Evolutionary conservation across 108 stramenopile species (phyloP), one percentile per base, ranked within the genome.

Genomic region (Aurantiochytrium sp.): DNA sequence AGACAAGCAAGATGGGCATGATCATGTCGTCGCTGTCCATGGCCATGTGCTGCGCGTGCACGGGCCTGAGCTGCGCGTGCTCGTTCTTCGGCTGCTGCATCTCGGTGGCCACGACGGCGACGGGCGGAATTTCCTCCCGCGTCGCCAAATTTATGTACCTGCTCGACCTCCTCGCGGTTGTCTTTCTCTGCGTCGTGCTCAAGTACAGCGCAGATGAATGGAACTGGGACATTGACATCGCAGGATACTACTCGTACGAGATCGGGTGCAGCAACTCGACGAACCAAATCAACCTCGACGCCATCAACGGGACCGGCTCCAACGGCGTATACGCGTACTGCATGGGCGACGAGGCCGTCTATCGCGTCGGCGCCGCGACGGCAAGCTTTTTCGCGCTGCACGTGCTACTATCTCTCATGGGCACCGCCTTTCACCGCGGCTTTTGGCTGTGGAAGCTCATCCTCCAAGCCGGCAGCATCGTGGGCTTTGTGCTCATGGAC

Each of bases 31-130:
- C 34, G 22, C 8, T 65, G 59, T 34, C 59, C 10, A 34, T 34
- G 34, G 73, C 45, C 42, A 6, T 81, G 73, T 81, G 73, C 73
- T 81, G 73, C 73, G 24, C 73, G 45, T 81, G 73, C 73, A 41
- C 39, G 15, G 73, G 42, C 6, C 42, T 81, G 42, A 48, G 42
- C 45, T 81, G 73, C 30, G 73, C 73, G 39, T 81, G 73, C 30
- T 81, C 73, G 39, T 48, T 37, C 2, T 17, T 48, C 21, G 73
- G 73, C 6, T 81, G 73, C 73, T 81, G 73, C 73, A 48, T 81
- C 45, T 81, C 73, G 30, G 45, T 30, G 2, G 73, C 73, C 6
- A 81, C 73, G 6, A 10, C 73, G n/a, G 73, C 73, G 1, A 24
- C 73, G 19, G 73, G 73, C 6, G 73, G 73, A 0, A 81, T 81